These are phyloP conservation scores for Pycnococcus provasolii DNA, from an alignment of 139 green algal species.

Conservation along the genomic window DNA sequence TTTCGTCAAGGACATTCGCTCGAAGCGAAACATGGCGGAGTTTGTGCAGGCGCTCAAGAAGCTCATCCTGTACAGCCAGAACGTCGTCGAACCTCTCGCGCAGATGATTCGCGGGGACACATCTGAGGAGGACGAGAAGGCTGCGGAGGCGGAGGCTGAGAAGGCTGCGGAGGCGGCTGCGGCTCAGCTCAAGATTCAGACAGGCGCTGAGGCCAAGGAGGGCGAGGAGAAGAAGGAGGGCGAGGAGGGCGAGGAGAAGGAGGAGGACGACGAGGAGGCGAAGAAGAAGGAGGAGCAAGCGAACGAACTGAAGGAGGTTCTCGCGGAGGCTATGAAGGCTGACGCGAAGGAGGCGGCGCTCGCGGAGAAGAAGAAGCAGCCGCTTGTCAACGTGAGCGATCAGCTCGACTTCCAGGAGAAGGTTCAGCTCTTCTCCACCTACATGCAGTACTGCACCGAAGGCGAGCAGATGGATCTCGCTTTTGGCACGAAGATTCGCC, in stretches of 20 bases:
- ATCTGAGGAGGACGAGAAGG: constrained; percentile 24
- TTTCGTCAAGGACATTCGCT: constrained; percentile 47
- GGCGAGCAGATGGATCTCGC: constrained; percentile 58
- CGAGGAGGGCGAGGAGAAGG: constrained; percentile 41
- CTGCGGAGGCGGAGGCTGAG: constrained; percentile 1
- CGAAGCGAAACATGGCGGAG: constrained; percentile 48
- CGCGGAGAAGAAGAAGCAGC: constrained; percentile 20
- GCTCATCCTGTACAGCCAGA: constrained; percentile 85
- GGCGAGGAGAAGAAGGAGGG: constrained; percentile 19
- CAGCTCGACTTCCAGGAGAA: not conserved
- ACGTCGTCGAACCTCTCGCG: constrained; percentile 57
- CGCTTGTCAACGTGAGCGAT: not conserved
- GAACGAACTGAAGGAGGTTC: not conserved
- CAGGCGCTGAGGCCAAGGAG: constrained; percentile 11
- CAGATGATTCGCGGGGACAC: too few species aligned
- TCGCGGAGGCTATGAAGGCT: constrained; percentile 3
- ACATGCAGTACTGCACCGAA: not conserved
- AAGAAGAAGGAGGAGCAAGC: constrained; percentile 41
- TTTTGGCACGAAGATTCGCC: constrained; percentile 61
- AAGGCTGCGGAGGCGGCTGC: constrained; percentile 4
- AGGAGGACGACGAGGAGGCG: constrained; percentile 18
- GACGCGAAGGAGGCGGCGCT: constrained; percentile 13
- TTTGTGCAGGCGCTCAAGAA: constrained; percentile 74
- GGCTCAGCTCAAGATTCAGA: not conserved
- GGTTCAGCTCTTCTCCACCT: not conserved